Base-by-base conservation (phyloP, 495 filamentous ascomycete species). In the Talaromyces trachyspermus region DNA sequence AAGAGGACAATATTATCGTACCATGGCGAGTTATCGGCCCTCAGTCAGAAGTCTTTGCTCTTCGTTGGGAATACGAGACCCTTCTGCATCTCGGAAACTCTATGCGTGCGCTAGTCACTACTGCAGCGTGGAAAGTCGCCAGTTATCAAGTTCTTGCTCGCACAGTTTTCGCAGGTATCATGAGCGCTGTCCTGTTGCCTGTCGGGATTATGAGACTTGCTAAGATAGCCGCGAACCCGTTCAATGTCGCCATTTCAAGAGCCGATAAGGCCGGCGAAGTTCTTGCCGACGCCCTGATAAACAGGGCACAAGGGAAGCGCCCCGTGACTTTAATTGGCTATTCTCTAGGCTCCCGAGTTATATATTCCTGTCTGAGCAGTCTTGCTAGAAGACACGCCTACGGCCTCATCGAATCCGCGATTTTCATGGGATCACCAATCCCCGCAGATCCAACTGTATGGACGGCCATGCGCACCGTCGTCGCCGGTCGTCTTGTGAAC, bases 311-410 rank as follows among this genome's bases (percentile, higher is more conserved):
- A 55, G 92, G 92, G 11, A 88, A 95, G 61, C 77, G 92, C 17
- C 83, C 91, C 0, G 85, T 96, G 2, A 92, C 84, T 15, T 66
- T 98, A 5, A 73, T 96, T 42, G 92, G 92, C 1, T 97, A 90
- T 63, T 88, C 87, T 15, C 67, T 97, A n/a, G 92, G 91, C 1
- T 90, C 90, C 8, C 80, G 91, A 15, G 78, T 90, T 22, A 89
- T 96, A 35, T 96, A 86, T 54, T 76, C 79, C 15, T 96, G 89
- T 55, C 70, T 97, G 2, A 79, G 81, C 63, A 74, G 55, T 12
- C 73, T 98, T 23, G 84, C 86, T 0, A 81, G 87, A 58, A 73
- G 87, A 45, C 73, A 78, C 49, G 88, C 84, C 0, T 95, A 95
- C 62, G 92, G 92, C 0, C 56, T 97, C 3, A 73, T 98, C 10